Conservation (phyloP, 2,329 filamentous ascomycete genomes). For the Neurospora crassa region DNA sequence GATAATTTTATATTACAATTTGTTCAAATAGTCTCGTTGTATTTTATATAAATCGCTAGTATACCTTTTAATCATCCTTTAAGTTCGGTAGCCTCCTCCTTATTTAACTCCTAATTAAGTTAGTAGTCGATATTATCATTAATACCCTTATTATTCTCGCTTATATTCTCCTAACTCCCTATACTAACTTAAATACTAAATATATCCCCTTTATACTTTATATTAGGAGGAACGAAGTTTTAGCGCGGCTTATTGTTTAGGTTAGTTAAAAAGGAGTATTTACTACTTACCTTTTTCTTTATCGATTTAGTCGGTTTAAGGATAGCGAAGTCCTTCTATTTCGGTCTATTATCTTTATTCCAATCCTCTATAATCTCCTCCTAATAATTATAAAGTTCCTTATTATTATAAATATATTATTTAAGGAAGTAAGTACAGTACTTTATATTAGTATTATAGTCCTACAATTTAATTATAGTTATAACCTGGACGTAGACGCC, state of each 20-base stretch:
- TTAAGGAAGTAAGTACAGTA: background rate
- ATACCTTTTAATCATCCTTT: background rate
- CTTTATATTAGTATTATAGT: background rate
- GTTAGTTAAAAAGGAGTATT: background rate
- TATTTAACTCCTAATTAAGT: no score
- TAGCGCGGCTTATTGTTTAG: fast-evolving
- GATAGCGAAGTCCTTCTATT: background rate
- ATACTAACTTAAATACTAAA: no score
- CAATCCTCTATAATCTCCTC: background rate
- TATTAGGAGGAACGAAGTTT: background rate
- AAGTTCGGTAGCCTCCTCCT: no score
- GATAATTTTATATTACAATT: background rate
- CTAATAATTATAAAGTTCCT: background rate
- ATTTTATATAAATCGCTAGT: background rate
- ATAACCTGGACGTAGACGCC: background rate
- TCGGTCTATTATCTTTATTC: background rate
- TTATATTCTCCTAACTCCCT: no score
- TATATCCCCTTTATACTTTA: background rate
- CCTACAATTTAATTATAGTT: background rate
- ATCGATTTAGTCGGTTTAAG: background rate
- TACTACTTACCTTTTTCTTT: background rate
- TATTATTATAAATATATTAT: background rate
- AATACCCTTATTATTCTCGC: background rate
- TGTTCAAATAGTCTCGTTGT: background rate
- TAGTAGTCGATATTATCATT: no score